phyloP scores from a whole-genome alignment of 2,329 filamentous ascomycete species.

The Botryotinia calthae region DNA sequence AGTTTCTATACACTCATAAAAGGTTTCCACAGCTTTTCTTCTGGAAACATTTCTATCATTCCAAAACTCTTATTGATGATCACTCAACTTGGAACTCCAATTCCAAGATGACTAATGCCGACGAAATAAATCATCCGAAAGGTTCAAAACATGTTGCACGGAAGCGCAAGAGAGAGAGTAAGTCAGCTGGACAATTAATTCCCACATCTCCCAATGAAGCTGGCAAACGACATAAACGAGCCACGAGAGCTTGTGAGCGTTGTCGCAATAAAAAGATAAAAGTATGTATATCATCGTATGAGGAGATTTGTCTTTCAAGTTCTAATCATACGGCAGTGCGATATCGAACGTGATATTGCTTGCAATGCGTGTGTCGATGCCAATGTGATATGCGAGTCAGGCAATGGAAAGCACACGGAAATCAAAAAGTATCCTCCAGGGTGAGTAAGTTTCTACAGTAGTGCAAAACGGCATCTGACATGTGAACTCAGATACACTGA shows the following conservation, averaged over 20 bases:
- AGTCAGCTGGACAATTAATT: not conserved
- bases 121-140: not conserved
- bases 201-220: conserved; percentile 2
- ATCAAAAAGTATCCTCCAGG: conserved; percentile 11
- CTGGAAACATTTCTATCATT: not conserved
- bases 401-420: conserved; percentile 12
- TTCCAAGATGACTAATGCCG: not conserved
- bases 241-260: conserved; percentile 14
- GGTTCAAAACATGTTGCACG: not conserved
- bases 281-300: not conserved
- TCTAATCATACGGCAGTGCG: conserved; percentile 11
- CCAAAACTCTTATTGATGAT: not conserved
- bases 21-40: not conserved
- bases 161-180: conserved; percentile 12
- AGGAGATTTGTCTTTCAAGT: not conserved
- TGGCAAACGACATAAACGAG: conserved; percentile 3
- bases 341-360: conserved; percentile 4
- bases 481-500: conserved; percentile 3
- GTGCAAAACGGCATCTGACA: not conserved
- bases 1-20: not conserved
- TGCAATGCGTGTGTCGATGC: conserved; percentile 17
- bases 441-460: not conserved
- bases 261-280: conserved; percentile 18
- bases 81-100: not conserved
- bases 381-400: conserved; percentile 7